These are phyloP conservation scores for Euphrasia arctica DNA, from an alignment of 305 asterid species.

Conservation along the genomic window DNA sequence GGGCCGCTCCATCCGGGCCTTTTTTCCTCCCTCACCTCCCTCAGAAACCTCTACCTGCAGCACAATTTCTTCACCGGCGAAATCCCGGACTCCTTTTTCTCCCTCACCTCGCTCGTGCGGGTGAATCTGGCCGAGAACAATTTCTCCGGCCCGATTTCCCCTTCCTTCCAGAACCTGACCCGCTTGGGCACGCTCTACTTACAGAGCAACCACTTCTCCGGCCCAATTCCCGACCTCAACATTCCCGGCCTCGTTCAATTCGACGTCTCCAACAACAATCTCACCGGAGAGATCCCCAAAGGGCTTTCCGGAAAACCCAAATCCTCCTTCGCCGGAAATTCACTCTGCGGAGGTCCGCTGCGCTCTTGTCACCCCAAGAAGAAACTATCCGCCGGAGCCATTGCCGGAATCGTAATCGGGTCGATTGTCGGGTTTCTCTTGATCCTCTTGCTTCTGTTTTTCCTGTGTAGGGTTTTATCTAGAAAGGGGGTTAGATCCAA, in stretches of 20 bases:
- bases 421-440: constrained; percentile 33
- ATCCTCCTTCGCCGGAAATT: constrained; percentile 38
- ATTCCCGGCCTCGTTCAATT: constrained; percentile 38
- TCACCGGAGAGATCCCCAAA: constrained; percentile 43
- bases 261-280: constrained; percentile 43
- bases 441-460: constrained; percentile 32
- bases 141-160: constrained; percentile 44
- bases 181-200: constrained; percentile 52
- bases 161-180: constrained; percentile 35
- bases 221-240: constrained; percentile 40
- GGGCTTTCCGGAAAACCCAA: constrained; percentile 34
- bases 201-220: constrained; percentile 45
- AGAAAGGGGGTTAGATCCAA: constrained; percentile 33
- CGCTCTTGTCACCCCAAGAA: constrained; percentile 34
- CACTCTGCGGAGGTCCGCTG: constrained; percentile 50
- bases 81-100: constrained; percentile 38
- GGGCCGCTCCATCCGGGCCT: constrained; percentile 47
- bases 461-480: constrained; percentile 31
- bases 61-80: constrained; percentile 43
- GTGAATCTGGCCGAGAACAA: constrained; percentile 44
- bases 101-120: constrained; percentile 41
- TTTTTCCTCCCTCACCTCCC: constrained; percentile 40
- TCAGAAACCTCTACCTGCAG: constrained; percentile 47
- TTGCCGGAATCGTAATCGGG: constrained; percentile 51
- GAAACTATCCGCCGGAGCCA: constrained; percentile 47